Evolutionary conservation across 495 filamentous ascomycete species (phyloP).

Genomic region (Trichoderma erinaceum): DNA sequence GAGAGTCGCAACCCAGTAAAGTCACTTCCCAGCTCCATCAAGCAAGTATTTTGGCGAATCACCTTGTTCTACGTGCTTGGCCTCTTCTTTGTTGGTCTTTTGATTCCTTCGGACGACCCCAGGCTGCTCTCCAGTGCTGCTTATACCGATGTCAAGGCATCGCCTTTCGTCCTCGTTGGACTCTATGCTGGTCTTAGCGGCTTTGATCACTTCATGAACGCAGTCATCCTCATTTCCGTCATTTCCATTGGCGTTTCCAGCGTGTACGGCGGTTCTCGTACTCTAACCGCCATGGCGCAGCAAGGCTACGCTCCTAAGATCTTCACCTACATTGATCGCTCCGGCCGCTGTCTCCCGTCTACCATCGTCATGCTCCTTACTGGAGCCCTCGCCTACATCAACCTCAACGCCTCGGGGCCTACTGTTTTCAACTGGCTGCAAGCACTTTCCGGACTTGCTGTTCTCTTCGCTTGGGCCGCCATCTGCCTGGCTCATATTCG

Average conservation of each 20-base stretch:
- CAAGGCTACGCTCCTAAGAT: conserved; percentile 54
- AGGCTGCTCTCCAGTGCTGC: conserved; percentile 36
- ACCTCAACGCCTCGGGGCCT: conserved; percentile 23
- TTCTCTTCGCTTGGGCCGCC: conserved; percentile 66
- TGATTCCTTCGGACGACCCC: conserved; percentile 36
- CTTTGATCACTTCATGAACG: conserved; percentile 65
- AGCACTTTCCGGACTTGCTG: conserved; percentile 57
- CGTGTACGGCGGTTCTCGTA: conserved; percentile 57
- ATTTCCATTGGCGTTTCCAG: conserved; percentile 57
- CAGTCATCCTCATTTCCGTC: conserved; percentile 57
- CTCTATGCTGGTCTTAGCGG: conserved; percentile 56
- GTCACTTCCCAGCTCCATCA: conserved; percentile 70
- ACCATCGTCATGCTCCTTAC: conserved; percentile 48
- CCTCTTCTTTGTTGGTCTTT: conserved; percentile 54
- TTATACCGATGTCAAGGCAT: conserved; percentile 37
- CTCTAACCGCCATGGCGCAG: conserved; percentile 53
- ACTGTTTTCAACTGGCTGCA: conserved; percentile 58
- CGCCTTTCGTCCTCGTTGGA: conserved; percentile 66
- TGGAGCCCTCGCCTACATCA: conserved; percentile 33
- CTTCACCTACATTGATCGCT: conserved; percentile 50
- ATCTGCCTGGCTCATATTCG: conserved; percentile 69
- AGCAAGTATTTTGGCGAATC: conserved; percentile 81
- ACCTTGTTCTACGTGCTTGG: conserved; percentile 71
- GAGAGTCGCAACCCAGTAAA: conserved; percentile 72
- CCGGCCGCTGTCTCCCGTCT: conserved; percentile 50